phyloP scores from a whole-genome alignment of 352 stramenopile genomes.

The Elongisporangium prolatum region DNA sequence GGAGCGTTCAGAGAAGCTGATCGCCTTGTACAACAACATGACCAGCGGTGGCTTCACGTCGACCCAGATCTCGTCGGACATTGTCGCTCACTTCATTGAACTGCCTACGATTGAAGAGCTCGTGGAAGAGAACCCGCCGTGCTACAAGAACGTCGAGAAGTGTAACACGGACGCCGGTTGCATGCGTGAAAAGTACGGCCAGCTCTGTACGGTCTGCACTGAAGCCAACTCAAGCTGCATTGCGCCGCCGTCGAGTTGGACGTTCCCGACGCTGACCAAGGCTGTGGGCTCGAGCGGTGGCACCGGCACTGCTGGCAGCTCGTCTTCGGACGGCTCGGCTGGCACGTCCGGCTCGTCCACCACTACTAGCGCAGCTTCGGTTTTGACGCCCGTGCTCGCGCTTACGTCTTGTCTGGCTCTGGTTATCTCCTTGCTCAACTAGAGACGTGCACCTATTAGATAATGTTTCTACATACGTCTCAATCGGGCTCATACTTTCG shows the following conservation, averaged over 20 bases:
- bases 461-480: not conserved
- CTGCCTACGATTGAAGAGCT: conserved; percentile 49
- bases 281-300: conserved; percentile 41
- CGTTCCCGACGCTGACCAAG: conserved; percentile 41
- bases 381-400: not conserved
- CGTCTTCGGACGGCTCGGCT: conserved; percentile 6
- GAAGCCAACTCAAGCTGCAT: conserved; percentile 28
- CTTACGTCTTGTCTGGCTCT: not conserved
- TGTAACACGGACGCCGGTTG: conserved; percentile 52
- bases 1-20: conserved; percentile 38
- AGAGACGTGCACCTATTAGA: not conserved
- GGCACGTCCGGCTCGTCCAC: not conserved
- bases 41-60: conserved; percentile 30
- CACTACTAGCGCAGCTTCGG: not conserved
- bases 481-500: not conserved
- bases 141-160: conserved; percentile 59
- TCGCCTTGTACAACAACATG: conserved; percentile 52
- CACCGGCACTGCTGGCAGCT: conserved; percentile 25
- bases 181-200: conserved; percentile 53
- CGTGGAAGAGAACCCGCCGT: conserved; percentile 47
- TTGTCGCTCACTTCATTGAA: conserved; percentile 41
- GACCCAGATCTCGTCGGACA: conserved; percentile 23
- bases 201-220: conserved; percentile 56
- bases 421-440: not conserved
- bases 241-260: conserved; percentile 34